These are phyloP conservation scores for Metarhizium sp. DNA, from an alignment of 2,329 filamentous ascomycete genomes.

Conservation along the genomic window DNA sequence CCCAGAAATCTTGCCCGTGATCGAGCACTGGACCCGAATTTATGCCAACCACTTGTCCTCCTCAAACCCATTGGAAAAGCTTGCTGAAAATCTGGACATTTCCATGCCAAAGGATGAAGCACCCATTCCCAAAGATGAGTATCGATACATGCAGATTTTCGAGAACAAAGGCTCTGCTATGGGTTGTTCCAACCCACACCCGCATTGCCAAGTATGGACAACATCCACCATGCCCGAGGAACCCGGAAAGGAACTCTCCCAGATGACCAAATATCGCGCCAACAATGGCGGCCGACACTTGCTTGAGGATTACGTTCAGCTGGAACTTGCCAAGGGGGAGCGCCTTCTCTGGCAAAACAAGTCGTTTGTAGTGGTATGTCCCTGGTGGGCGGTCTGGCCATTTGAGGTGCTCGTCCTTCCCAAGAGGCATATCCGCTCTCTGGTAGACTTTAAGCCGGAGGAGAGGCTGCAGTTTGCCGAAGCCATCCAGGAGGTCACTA, in stretches of 20 bases:
- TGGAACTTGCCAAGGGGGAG: slow-evolving; percentile 75
- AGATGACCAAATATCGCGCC: slow-evolving; percentile 68
- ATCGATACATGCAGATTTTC: slow-evolving; percentile 98
- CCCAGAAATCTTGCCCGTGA: slow-evolving; percentile 67
- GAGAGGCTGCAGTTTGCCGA: slow-evolving; percentile 73
- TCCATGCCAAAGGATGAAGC: slow-evolving; percentile 26
- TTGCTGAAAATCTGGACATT: slow-evolving; percentile 30
- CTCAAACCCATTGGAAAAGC: slow-evolving; percentile 49
- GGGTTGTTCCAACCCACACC: slow-evolving; percentile 98
- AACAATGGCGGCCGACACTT: slow-evolving; percentile 68
- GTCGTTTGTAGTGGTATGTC: slow-evolving; percentile 77
- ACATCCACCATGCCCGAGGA: slow-evolving; percentile 88
- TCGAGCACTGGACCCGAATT: slow-evolving; percentile 85
- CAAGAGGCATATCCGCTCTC: slow-evolving; percentile 71
- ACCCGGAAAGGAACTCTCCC: slow-evolving; percentile 65
- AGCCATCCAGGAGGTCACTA: slow-evolving; percentile 76
- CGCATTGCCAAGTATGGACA: slow-evolving; percentile 94
- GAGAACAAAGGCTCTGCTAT: slow-evolving; percentile 98
- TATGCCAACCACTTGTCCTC: slow-evolving; percentile 75
- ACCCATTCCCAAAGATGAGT: slow-evolving; percentile 57
- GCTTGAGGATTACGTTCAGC: slow-evolving; percentile 74
- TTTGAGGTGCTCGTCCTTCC: slow-evolving; percentile 89
- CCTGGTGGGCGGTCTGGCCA: slow-evolving; percentile 97
- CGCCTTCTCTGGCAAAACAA: slow-evolving; percentile 81
- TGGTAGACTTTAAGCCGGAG: slow-evolving; percentile 67